phyloP scores from a whole-genome alignment of 2,329 filamentous ascomycete genomes.

The Neurospora sp. region DNA sequence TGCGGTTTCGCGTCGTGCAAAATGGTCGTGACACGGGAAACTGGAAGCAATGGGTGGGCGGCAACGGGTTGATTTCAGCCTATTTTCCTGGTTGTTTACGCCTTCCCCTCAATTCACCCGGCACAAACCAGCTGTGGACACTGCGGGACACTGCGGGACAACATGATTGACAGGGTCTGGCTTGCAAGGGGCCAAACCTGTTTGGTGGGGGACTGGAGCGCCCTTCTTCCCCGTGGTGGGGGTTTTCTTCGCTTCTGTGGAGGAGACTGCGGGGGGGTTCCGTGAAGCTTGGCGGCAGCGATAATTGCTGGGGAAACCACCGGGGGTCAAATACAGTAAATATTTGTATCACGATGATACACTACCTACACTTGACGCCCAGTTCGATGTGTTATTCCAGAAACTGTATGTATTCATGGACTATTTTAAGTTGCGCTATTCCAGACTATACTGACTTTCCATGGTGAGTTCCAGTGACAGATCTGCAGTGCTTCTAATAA shows the following conservation, averaged over 20 bases:
- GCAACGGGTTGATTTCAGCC: constrained; percentile 13
- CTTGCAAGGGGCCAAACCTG: not conserved
- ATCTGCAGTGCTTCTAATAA: not conserved
- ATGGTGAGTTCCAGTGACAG: not conserved
- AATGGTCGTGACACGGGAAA: not conserved
- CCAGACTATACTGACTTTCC: not conserved
- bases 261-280: not conserved
- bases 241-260: constrained; percentile 3
- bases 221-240: not conserved
- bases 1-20: not conserved
- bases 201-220: not conserved
- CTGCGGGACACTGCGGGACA: not conserved
- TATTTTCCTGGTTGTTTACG: constrained; percentile 13
- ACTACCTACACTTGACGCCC: not conserved
- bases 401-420: not conserved
- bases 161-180: not conserved
- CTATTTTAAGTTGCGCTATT: not conserved
- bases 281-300: not conserved
- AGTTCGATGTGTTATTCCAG: not conserved
- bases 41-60: not conserved
- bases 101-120: constrained; percentile 4
- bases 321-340: not conserved
- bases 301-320: not conserved
- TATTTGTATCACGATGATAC: not conserved
- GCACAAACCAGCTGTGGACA: not conserved